Conservation (phyloP, 176 grass and related monocot genomes). For the Typha latifolia region DNA sequence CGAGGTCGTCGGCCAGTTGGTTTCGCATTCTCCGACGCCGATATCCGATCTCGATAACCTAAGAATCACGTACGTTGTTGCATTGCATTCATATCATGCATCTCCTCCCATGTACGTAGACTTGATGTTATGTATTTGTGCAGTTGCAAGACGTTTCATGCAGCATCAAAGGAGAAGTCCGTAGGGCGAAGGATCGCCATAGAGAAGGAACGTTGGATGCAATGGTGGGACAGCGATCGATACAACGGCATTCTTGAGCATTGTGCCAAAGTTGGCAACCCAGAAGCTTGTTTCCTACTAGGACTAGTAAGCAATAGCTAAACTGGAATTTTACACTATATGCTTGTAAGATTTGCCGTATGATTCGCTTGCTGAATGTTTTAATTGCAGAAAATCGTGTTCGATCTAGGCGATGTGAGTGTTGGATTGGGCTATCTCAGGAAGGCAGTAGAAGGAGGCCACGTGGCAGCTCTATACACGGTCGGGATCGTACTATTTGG, state of each 20-base stretch:
- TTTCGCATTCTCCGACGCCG: conserved; percentile 1
- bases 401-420: neutral
- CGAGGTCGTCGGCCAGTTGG: neutral
- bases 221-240: neutral
- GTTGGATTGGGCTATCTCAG: neutral
- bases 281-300: conserved; percentile 15
- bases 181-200: conserved; percentile 4
- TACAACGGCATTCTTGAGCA: conserved; percentile 10
- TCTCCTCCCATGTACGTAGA: too few relatives aligned
- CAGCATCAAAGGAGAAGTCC: neutral
- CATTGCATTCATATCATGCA: neutral
- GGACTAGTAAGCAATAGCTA: neutral
- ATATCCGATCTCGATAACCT: neutral
- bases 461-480: conserved; percentile 14
- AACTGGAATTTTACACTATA: too few relatives aligned
- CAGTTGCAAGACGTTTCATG: conserved; percentile 4
- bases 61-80: neutral
- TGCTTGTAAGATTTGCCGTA: too few relatives aligned
- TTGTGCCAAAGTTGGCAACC: conserved; percentile 2
- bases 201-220: conserved; percentile 8
- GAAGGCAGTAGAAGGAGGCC: neutral
- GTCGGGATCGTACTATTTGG: conserved; percentile 14
- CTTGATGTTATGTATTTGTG: neutral
- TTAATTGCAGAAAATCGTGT: neutral
- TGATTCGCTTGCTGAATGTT: too few relatives aligned